Evolutionary conservation across 371 early-diverging fungal species (phyloP).

Genomic region (Gilbertella persicaria): DNA sequence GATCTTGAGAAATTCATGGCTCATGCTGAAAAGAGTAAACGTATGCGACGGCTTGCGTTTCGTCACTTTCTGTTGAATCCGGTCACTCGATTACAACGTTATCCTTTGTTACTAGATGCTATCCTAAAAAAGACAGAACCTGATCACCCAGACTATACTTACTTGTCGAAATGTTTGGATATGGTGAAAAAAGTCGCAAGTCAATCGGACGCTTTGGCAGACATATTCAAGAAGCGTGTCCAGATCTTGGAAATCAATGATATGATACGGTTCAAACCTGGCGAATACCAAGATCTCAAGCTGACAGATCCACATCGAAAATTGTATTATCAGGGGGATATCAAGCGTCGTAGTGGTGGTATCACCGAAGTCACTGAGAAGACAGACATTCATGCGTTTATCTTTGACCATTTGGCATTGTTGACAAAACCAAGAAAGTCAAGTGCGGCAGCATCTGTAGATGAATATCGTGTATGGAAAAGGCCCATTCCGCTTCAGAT

Average conservation of each 20-base stretch:
- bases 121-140: conserved; percentile 82
- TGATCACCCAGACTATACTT: conserved; percentile 77
- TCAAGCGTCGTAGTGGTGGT: conserved; percentile 64
- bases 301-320: conserved; percentile 68
- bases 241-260: conserved; percentile 39
- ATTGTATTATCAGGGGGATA: conserved; percentile 72
- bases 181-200: conserved; percentile 41
- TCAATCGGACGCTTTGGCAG: conserved; percentile 35
- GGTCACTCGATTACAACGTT: conserved; percentile 87
- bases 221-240: conserved; percentile 26
- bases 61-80: conserved; percentile 63
- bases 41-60: conserved; percentile 64
- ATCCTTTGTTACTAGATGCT: conserved; percentile 69
- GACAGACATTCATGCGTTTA: conserved; percentile 67
- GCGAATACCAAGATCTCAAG: conserved; percentile 59
- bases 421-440: conserved; percentile 65
- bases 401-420: conserved; percentile 84
- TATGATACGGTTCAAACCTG: conserved; percentile 40
- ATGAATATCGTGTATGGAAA: conserved; percentile 57
- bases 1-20: conserved; percentile 72
- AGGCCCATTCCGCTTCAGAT: conserved; percentile 61
- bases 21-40: conserved; percentile 61
- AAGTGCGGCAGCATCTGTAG: conserved; percentile 27
- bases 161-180: conserved; percentile 70
- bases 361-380: conserved; percentile 57